Evolutionary conservation across 2,329 filamentous ascomycete species (phyloP), one percentile per base, ranked within the genome.

Genomic region (Thelonectria olida): DNA sequence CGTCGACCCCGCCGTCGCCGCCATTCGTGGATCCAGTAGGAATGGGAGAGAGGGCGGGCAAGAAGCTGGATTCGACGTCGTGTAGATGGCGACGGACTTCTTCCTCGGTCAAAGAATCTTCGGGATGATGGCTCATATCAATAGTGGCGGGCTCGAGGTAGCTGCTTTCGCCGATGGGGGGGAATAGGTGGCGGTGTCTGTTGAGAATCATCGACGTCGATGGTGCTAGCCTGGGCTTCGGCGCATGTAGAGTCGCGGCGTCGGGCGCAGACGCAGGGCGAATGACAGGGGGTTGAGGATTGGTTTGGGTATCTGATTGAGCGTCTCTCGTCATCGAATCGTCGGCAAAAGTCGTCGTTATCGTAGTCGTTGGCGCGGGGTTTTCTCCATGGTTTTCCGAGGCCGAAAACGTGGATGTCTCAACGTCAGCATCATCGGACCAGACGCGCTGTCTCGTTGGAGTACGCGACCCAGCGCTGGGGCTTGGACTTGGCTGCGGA

Each of bases 51-150:
- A 85, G 73, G 6, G 83, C 81, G 2, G 85, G 84, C 55, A 88
- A 73, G 69, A 90, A 90, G 76, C 88, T 90, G 31, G 88, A 90
- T 71, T 90, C 88, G 63, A 89, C 82, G 69, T 90, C 88, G 67
- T 85, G 81, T 19, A 90, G 74, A 70, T 89, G 86, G 56, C 83
- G 81, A 63, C 82, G 80, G 19, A 88, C 80, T 42, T 81, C 81
- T 47, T 82, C 80, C 65, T 87, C 85, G 42, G 82, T 82, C 41
- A 85, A 72, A 4, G 84, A 84, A 55, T 87, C 83, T 54, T 81
- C 77, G 9, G 69, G 62, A 15, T 51, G 66, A 13, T 65, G 64
- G 25, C 73, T 78, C 20, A 73, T 65, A 50, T 80, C 77, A 54
- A 78, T 69, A 22, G 75, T 74, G 6, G 74, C 74, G 25, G 76